Conservation (phyloP, 2,329 filamentous ascomycete genomes). For the Tolypocladium cylindrosporum region DNA sequence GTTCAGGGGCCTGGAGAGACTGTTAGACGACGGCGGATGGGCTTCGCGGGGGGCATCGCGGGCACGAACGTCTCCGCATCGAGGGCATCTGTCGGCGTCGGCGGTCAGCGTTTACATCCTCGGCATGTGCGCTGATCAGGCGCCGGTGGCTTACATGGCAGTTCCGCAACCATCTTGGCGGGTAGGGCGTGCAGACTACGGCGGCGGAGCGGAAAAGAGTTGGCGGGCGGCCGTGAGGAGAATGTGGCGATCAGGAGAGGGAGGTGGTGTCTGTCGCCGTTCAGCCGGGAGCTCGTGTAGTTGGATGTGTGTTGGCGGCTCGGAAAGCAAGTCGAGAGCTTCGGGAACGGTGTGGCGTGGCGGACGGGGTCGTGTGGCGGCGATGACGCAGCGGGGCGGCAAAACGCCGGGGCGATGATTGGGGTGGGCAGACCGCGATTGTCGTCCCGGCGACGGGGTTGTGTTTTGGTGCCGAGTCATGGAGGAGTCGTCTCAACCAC, state of each 20-base stretch:
- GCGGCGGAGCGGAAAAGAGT: neutral
- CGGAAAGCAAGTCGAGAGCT: neutral
- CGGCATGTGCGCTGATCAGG: neutral
- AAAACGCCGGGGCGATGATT: neutral
- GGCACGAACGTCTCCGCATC: constrained; percentile 79
- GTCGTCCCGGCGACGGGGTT: constrained; percentile 3
- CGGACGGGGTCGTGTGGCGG: neutral
- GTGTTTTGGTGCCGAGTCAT: neutral
- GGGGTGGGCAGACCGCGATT: neutral
- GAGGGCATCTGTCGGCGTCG: constrained; percentile 57
- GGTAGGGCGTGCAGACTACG: neutral
- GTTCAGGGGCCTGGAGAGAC: constrained; percentile 62
- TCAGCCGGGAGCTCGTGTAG: neutral
- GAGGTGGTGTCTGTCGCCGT: neutral
- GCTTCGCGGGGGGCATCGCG: constrained; percentile 2
- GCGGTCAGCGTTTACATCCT: constrained; percentile 6
- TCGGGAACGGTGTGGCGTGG: neutral
- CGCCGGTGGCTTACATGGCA: constrained; percentile 31
- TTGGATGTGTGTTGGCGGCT: neutral
- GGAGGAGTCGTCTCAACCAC: too few species aligned
- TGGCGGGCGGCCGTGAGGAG: neutral
- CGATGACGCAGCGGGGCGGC: neutral
- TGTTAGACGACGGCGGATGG: constrained; percentile 1
- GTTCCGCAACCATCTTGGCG: constrained; percentile 34
- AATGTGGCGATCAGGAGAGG: neutral